Evolutionary conservation across 805 yeast genomes (phyloP).

Genomic region (Zygotorulaspora florentina): DNA sequence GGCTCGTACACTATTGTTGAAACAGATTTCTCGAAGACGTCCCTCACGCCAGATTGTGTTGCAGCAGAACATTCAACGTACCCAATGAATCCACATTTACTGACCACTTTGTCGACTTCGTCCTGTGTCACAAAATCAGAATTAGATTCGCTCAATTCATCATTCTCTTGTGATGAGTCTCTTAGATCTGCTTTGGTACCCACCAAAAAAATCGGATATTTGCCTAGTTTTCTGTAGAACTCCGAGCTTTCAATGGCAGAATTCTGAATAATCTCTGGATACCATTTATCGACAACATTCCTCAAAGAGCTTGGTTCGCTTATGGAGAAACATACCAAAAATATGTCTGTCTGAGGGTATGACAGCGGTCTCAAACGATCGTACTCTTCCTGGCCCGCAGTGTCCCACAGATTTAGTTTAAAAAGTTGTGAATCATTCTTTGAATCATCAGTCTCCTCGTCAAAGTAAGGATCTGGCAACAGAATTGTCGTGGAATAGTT

Average conservation of each 20-base stretch:
- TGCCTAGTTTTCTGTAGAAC: conserved; percentile 16
- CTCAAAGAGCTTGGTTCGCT: conserved; percentile 75
- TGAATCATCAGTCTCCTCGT: conserved; percentile 31
- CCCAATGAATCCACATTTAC: conserved; percentile 64
- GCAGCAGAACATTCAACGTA: conserved; percentile 90
- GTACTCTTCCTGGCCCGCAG: conserved; percentile 92
- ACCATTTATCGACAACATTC: conserved; percentile 77
- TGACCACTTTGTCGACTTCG: conserved; percentile 65
- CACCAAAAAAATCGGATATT: conserved; percentile 56
- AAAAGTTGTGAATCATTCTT: conserved; percentile 49
- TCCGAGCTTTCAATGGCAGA: conserved; percentile 50
- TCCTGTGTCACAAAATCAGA: conserved; percentile 55
- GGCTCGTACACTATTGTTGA: conserved; percentile 49
- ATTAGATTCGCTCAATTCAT: conserved; percentile 55
- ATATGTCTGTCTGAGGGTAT: conserved; percentile 89
- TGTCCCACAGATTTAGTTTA: conserved; percentile 89
- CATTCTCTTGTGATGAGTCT: conserved; percentile 73
- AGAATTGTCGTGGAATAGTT: conserved; percentile 84
- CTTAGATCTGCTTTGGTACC: conserved; percentile 89
- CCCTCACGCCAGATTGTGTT: conserved; percentile 80
- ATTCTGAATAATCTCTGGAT: conserved; percentile 83
- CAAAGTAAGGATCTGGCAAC: conserved; percentile 38
- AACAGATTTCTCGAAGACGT: conserved; percentile 79
- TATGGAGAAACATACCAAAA: conserved; percentile 79
- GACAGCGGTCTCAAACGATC: conserved; percentile 85